Percentiles rank a stretch among this genome's conserved stretches.
Evolutionary conservation across 192 early-diverging fungal species (phyloP).

Genomic region (Glomus cerebriforme): DNA sequence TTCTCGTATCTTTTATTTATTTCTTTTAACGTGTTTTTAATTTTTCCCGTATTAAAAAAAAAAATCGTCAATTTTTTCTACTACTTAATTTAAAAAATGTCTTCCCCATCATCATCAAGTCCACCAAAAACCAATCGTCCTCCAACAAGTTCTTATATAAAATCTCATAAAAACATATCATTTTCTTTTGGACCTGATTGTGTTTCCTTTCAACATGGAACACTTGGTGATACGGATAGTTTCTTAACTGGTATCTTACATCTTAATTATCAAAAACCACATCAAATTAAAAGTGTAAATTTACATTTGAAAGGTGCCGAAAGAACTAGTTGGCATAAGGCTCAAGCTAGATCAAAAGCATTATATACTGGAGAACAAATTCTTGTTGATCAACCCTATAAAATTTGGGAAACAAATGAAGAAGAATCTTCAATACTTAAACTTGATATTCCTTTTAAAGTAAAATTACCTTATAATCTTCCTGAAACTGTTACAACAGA

Average conservation of each 20-base stretch:
- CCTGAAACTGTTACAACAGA: conserved; percentile 21
- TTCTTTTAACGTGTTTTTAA: too few relatives aligned
- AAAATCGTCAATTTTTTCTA: too few relatives aligned
- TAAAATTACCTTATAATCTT: conserved; percentile 30
- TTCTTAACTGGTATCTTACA: conserved; percentile 14
- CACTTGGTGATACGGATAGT: conserved; percentile 22
- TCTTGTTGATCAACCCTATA: conserved; percentile 9
- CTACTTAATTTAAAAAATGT: neutral
- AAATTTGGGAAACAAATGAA: neutral
- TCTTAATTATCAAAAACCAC: conserved; percentile 12
- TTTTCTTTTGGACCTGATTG: conserved; percentile 1
- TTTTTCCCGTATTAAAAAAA: too few relatives aligned
- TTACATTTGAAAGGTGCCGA: conserved; percentile 21
- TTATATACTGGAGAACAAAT: conserved; percentile 22
- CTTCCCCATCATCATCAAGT: neutral
- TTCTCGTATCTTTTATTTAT: too few relatives aligned
- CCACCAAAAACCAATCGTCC: neutral
- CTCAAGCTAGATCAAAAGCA: conserved; percentile 27
- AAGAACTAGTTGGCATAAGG: conserved; percentile 28
- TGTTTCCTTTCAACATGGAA: conserved; percentile 17
- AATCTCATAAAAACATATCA: conserved; percentile 13
- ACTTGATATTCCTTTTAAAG: conserved; percentile 24
- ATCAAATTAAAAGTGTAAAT: neutral
- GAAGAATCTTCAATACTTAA: neutral
- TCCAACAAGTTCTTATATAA: neutral